Evolutionary conservation across 352 stramenopile genomes (phyloP).

Genomic region (Phytophthora chlamydospora): DNA sequence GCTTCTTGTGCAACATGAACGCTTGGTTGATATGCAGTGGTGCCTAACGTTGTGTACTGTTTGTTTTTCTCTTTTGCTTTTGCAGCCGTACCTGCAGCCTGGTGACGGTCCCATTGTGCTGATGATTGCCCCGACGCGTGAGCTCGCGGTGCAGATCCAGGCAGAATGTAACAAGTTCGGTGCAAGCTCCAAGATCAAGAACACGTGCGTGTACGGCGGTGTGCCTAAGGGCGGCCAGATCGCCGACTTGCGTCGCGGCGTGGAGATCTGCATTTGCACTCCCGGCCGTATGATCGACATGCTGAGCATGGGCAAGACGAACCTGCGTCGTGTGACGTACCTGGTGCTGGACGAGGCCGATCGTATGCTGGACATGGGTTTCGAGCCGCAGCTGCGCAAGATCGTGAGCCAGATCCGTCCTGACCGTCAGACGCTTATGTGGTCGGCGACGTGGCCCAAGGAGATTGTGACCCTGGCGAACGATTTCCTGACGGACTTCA

Average conservation of each 20-base stretch:
- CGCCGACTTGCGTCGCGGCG: constrained; percentile 77
- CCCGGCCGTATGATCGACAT: constrained; percentile 98
- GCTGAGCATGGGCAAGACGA: constrained; percentile 95
- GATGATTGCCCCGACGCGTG: constrained; percentile 97
- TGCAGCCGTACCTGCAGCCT: constrained; percentile 91
- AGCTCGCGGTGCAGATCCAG: constrained; percentile 99
- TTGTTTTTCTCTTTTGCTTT: not conserved
- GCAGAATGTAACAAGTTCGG: constrained; percentile 99
- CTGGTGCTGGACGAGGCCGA: constrained; percentile 99
- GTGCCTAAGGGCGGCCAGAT: constrained; percentile 96
- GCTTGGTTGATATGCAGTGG: constrained; percentile 11
- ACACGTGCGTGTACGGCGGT: constrained; percentile 99
- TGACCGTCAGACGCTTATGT: constrained; percentile 99
- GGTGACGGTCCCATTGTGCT: constrained; percentile 99
- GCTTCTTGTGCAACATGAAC: constrained; percentile 35
- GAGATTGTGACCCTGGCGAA: constrained; percentile 96
- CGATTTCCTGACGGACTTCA: constrained; percentile 98
- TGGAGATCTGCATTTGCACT: constrained; percentile 92
- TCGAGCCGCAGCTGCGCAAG: constrained; percentile 94
- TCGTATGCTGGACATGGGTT: constrained; percentile 96
- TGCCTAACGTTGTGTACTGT: constrained; percentile 28
- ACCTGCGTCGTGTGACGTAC: constrained; percentile 98
- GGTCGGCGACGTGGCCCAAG: constrained; percentile 98
- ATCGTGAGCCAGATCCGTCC: constrained; percentile 98
- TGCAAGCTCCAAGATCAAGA: constrained; percentile 97